Evolutionary conservation across 306 rosid genomes (phyloP), one percentile per base, ranked within the genome.

Genomic region (Gynostemma pentaphyllum): DNA sequence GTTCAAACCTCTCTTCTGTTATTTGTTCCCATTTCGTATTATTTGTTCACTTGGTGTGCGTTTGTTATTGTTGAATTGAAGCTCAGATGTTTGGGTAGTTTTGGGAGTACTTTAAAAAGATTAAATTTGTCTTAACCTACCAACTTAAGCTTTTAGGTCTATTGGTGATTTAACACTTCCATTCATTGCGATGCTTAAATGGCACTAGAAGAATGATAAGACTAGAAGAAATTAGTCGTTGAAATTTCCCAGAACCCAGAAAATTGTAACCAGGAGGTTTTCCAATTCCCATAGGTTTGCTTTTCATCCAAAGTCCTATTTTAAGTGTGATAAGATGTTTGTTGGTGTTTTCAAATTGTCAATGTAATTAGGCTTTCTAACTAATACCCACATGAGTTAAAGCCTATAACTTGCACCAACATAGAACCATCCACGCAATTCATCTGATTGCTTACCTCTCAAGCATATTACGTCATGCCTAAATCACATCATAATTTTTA

Each of bases 281-380:
- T 56, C 15, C 45, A n/a, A n/a, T 56, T 56, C n/a, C 28, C n/a
- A n/a, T 54, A n/a, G 45, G 45, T 56, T 32, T 56, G 64, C 2
- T 2, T 34, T 56, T 18, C 27, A 19, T 18, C 27, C 18, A 10
- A 39, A 18, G 63, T 56, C 45, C 19, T 56, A 30, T 56, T 56
- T 56, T 1, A n/a, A 2, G 45, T 34, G 13, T 4, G n/a, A 56
- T 34, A 56, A 56, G 64, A 55, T 16, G 27, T 32, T 34, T 56
- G 19, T 11, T 5, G 45, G 32, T 10, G 44, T 24, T 18, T 19
- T 56, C 28, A 56, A 18, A 34, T 32, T 45, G 36, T 56, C 64
- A 19, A 9, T 34, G 28, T 53, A 53, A 15, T 53, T 53, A 28
- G 12, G 29, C n/a, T 53, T 27, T 9, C 9, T 14, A 28, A n/a